Evolutionary conservation across 768 basidiomycete species (phyloP), one percentile per base, ranked within the genome.

Genomic region (Hirschioporus abietinus): DNA sequence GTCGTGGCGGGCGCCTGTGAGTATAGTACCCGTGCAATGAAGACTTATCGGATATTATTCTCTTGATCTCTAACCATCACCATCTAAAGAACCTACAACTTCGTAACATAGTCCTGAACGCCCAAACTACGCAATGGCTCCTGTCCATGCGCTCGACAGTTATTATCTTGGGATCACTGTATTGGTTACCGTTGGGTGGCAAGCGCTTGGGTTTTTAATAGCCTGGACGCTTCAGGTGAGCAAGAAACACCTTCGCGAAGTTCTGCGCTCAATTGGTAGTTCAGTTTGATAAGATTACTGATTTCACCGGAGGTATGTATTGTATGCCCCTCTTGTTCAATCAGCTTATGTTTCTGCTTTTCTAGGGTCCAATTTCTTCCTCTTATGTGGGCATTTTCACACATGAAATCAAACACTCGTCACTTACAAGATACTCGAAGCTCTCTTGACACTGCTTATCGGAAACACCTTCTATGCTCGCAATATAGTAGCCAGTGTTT

Each of bases 211-310:
- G 7, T 90, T 90, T 70, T 79, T 82, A 4, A 85, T 90, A 65
- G 88, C 89, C 7, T 90, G 86, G 84, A 84, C 84, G 0, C 78
- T 88, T 52, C 83, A 81, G 77, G 79, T 79, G 63, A 34, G 71
- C 65, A 20, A 9, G 15, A 7, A 7, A 24, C 35, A 60, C 26
- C 20, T 24, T 20, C 15, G 25, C 52, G 24, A 35, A 30, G n/a
- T 60, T 17, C 1, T 25, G 24, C 25, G 18, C 26, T 58, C 35
- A 35, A 18, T 15, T 25, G 10, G 57, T 35, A 64, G 35, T 52
- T 1, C 66, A 88, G 78, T 88, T 89, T 70, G 88, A 91, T 76
- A 90, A 91, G 73, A 86, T 90, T 60, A 90, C 88, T 15, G 89
- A 89, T 75, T 86, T 89, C 66, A 88, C 85, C 1, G 86, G 86